Conservation (phyloP, 129 eudicot genomes). For the Cynara cardunculus region DNA sequence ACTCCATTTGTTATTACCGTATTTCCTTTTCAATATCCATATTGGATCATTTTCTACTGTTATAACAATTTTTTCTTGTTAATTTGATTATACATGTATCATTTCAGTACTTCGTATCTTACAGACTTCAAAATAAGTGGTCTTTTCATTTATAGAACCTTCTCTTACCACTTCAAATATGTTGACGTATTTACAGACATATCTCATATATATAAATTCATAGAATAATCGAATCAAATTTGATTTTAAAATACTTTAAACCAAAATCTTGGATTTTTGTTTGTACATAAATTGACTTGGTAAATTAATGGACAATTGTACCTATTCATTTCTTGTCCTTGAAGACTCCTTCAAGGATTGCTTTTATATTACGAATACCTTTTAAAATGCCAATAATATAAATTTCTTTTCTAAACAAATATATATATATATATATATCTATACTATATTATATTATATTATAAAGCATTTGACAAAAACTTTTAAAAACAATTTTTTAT, state of each 20-base stretch:
- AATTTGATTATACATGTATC: neutral
- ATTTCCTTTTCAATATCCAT: neutral
- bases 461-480: no score
- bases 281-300: slow-evolving; percentile 17
- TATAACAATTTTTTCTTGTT: neutral
- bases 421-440: no score
- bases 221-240: neutral
- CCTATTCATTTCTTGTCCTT: slow-evolving; percentile 16
- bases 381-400: neutral
- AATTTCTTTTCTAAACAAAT: no score
- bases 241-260: neutral
- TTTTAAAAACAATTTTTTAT: no score
- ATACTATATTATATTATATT: no score
- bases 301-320: slow-evolving; percentile 6
- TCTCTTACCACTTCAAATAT: neutral
- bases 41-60: neutral
- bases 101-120: neutral
- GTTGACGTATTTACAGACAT: neutral
- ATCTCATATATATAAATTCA: neutral
- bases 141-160: neutral
- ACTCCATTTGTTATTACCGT: neutral
- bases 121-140: neutral
- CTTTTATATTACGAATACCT: slow-evolving; percentile 14
- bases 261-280: slow-evolving; percentile 9
- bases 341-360: slow-evolving; percentile 30